phyloP scores from a whole-genome alignment of 176 grass and related monocot genomes.

The Sorghum bicolor region DNA sequence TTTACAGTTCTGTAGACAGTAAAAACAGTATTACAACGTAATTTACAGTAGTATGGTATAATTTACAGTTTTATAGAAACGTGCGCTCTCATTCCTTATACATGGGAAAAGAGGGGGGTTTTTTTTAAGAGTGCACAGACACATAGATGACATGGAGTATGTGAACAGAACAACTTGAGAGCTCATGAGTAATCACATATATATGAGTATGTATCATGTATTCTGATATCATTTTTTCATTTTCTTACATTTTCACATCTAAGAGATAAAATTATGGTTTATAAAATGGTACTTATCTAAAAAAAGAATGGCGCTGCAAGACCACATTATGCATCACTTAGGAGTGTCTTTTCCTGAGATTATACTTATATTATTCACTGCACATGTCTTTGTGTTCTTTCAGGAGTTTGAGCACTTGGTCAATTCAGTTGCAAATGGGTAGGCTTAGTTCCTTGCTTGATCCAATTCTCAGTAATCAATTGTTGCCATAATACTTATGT shows the following conservation, averaged over 20 bases:
- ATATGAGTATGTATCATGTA: not conserved
- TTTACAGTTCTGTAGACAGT: not conserved
- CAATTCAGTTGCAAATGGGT: slow-evolving; percentile 25
- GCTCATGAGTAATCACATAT: not conserved
- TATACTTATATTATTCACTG: not conserved
- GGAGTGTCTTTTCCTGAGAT: not conserved
- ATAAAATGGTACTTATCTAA: not conserved
- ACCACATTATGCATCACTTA: not conserved
- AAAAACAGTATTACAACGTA: not conserved
- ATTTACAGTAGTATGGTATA: not conserved
- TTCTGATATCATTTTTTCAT: not conserved
- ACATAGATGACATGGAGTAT: not conserved
- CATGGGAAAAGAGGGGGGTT: not conserved
- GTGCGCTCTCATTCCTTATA: not conserved
- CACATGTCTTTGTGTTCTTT: slow-evolving; percentile 17
- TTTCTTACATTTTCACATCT: not conserved
- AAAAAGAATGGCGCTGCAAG: not conserved
- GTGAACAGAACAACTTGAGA: not conserved
- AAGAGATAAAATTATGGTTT: not conserved
- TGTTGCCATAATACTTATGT: not conserved
- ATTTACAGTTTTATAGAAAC: not conserved
- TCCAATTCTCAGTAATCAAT: too few species aligned
- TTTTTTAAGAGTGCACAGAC: not conserved
- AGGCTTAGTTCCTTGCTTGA: not conserved
- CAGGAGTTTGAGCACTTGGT: slow-evolving; percentile 28